Evolutionary conservation across 192 early-diverging fungal genomes (phyloP), one percentile per base, ranked within the genome.

Genomic region (Podila verticillata): DNA sequence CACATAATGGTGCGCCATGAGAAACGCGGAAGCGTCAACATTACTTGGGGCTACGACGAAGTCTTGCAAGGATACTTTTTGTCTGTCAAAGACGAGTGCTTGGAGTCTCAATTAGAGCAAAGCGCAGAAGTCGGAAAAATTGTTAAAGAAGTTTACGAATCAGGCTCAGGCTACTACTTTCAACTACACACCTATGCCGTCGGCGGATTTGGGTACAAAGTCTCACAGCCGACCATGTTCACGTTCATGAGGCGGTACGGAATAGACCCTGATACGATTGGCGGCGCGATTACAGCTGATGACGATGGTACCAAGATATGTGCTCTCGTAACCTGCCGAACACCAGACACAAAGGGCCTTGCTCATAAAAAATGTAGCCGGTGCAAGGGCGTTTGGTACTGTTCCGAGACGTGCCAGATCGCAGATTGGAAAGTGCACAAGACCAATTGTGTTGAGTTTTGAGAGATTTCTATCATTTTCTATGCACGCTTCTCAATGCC

Each of bases 1-100:
- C 8, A 12, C 10, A 39, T 39, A 35, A 75, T 75, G 74, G 63
- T 69, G 10, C 74, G 74, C 0, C 48, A 75, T 20, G 39, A 64
- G 24, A 75, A 65, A 20, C 5, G 4, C 12, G 67, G 67, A n/a
- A 0, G 0, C 17, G 29, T 51, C 7, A 9, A 59, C 19, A 49
- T 75, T 20, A 54, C 67, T 12, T 75, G 67, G 67, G 74, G 74
- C 15, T 67, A 65, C 10, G 74, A 75, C 19, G 63, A 65, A 6
- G n/a, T 0, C 0, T 12, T 65, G 5, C 2, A 12, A 19, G 74
- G 74, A 20, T 75, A 70, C 59, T 75, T 75, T 17, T n/a, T 75
- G n/a, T 2, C 66, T 10, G 56, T 70, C 8, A 31, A 7, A 0
- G 74, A 75, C 20, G n/a, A 63, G 74, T 51, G 26, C 9, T 15